These are phyloP conservation scores for Pichia sp. DNA, from an alignment of 1,139 yeast species.

Conservation along the genomic window DNA sequence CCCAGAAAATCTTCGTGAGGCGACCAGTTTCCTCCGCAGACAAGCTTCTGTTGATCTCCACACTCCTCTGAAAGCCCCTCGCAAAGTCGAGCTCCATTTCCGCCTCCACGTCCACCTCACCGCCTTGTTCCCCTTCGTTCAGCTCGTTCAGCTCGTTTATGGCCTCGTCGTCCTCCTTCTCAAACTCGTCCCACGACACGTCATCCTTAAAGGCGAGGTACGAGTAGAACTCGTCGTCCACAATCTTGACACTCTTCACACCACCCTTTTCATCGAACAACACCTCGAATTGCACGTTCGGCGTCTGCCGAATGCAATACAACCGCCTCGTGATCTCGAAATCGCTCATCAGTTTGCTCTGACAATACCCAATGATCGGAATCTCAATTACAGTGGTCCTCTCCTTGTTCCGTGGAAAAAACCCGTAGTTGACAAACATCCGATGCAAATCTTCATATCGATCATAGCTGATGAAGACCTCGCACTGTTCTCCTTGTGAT, in stretches of 20 bases:
- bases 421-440: constrained; percentile 56
- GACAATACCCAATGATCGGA: constrained; percentile 29
- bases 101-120: constrained; percentile 12
- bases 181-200: constrained; percentile 18
- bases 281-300: constrained; percentile 33
- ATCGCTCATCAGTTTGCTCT: constrained; percentile 9
- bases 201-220: constrained; percentile 25
- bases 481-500: constrained; percentile 24
- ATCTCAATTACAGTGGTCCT: constrained; percentile 25
- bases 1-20: constrained; percentile 21
- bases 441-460: constrained; percentile 43
- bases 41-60: constrained; percentile 12
- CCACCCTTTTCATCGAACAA: constrained; percentile 20
- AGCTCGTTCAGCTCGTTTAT: neutral
- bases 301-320: constrained; percentile 29
- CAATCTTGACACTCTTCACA: constrained; percentile 22
- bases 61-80: constrained; percentile 14
- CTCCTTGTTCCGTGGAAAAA: constrained; percentile 39
- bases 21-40: constrained; percentile 22
- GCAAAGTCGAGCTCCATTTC: neutral
- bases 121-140: neutral
- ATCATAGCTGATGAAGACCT: constrained; percentile 48
- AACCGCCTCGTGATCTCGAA: constrained; percentile 16
- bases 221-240: constrained; percentile 30
- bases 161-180: constrained; percentile 12